Conservation (phyloP, 495 filamentous ascomycete genomes). For the Hyaloscypha hepaticicola region DNA sequence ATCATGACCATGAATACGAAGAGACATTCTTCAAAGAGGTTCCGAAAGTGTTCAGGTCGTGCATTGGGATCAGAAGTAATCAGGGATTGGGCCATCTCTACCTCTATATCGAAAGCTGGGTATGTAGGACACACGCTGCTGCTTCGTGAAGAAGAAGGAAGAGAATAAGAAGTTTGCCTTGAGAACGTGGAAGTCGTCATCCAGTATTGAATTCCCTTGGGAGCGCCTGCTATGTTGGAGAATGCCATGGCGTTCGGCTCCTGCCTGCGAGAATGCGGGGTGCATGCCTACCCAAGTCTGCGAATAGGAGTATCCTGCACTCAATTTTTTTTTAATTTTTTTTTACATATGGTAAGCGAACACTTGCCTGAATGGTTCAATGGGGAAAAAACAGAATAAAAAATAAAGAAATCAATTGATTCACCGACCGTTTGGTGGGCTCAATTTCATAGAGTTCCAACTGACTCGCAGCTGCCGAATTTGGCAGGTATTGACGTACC, state of each 20-base stretch:
- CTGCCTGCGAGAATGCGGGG: background rate
- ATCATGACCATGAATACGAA: slow-evolving; percentile 63
- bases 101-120: slow-evolving; percentile 14
- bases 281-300: too few species aligned
- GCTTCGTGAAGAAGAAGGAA: background rate
- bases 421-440: too few species aligned
- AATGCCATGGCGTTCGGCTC: background rate
- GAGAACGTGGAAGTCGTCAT: background rate
- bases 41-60: slow-evolving; percentile 57
- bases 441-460: too few species aligned
- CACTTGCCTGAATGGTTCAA: too few species aligned
- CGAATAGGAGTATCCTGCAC: too few species aligned
- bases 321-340: too few species aligned
- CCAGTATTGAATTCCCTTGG: background rate
- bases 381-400: too few species aligned
- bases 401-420: too few species aligned
- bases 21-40: slow-evolving; percentile 55
- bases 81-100: slow-evolving; percentile 13
- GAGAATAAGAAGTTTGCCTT: background rate
- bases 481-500: too few species aligned
- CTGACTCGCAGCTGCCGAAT: too few species aligned
- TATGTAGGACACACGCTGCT: background rate
- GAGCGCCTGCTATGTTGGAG: background rate
- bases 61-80: slow-evolving; percentile 10
- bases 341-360: too few species aligned